phyloP scores from a whole-genome alignment of 177 flowering plant species.

The Tripterygium wilfordii region DNA sequence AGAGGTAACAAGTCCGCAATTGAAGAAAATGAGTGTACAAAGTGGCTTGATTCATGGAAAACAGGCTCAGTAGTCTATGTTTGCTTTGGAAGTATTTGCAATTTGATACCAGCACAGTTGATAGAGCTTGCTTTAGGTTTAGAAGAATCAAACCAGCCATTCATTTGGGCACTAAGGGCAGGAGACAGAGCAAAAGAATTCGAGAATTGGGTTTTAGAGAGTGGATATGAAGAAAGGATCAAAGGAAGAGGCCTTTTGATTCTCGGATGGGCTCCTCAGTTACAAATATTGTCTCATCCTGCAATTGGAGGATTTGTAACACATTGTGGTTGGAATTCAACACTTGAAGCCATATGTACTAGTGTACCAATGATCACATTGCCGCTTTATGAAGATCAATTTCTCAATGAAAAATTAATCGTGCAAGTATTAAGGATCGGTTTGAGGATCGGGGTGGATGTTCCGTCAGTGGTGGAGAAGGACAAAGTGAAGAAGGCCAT shows the following conservation, averaged over 20 bases:
- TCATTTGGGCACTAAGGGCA: constrained; percentile 15
- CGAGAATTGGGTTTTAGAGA: constrained; percentile 11
- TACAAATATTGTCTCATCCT: constrained; percentile 17
- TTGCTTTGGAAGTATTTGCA: constrained; percentile 21
- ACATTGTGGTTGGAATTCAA: too few relatives aligned
- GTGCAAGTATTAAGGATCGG: constrained; percentile 4
- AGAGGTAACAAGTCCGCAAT: constrained; percentile 9
- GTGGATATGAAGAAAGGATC: constrained; percentile 16
- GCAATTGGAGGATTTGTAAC: constrained; percentile 24
- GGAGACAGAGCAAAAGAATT: neutral
- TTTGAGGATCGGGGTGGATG: constrained; percentile 14
- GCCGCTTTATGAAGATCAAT: constrained; percentile 9
- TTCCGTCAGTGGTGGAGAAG: neutral
- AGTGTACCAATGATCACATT: constrained; percentile 8
- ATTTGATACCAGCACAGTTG: constrained; percentile 3
- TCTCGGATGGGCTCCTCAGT: constrained; percentile 24
- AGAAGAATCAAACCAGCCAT: constrained; percentile 11
- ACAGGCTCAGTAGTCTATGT: constrained; percentile 17
- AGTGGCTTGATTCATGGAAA: constrained; percentile 20
- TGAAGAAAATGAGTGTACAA: constrained; percentile 10
- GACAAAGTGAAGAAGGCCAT: constrained; percentile 7
- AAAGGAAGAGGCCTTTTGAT: constrained; percentile 17
- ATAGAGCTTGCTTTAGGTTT: constrained; percentile 18
- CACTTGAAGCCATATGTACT: neutral
- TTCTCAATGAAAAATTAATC: constrained; percentile 2